phyloP scores from a whole-genome alignment of 2,329 filamentous ascomycete genomes.

The Xylaria sp. region DNA sequence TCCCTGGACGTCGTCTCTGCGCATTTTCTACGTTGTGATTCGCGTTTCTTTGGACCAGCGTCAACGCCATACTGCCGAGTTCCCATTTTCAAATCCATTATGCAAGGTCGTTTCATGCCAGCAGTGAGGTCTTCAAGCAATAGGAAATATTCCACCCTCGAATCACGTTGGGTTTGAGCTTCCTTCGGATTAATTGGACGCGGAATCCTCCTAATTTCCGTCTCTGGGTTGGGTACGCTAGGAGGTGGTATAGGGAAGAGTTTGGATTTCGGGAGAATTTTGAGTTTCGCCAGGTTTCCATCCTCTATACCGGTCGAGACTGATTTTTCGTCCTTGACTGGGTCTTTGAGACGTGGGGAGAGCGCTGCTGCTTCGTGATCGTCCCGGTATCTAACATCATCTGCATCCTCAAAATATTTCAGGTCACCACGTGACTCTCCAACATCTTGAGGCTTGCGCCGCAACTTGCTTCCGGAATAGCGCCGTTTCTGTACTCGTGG shows the following conservation, averaged over 20 bases:
- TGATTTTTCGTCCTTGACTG: slow-evolving; percentile 26
- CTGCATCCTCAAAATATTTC: slow-evolving; percentile 91
- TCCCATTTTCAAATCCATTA: slow-evolving; percentile 98
- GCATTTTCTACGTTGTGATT: slow-evolving; percentile 93
- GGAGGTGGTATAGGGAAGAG: slow-evolving; percentile 50
- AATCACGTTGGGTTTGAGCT: slow-evolving; percentile 71
- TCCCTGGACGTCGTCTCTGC: slow-evolving; percentile 90
- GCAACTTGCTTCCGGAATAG: slow-evolving; percentile 87
- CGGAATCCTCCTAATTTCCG: slow-evolving; percentile 59
- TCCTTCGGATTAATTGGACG: slow-evolving; percentile 81
- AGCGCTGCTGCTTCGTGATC: slow-evolving; percentile 67
- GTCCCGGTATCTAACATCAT: slow-evolving; percentile 82
- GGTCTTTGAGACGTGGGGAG: slow-evolving; percentile 34
- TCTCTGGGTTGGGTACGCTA: slow-evolving; percentile 53
- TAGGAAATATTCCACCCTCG: slow-evolving; percentile 89
- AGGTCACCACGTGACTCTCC: slow-evolving; percentile 77
- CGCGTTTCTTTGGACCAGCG: slow-evolving; percentile 89
- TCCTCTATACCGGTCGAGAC: slow-evolving; percentile 3
- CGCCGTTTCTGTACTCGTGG: slow-evolving; percentile 71
- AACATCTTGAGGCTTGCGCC: slow-evolving; percentile 78
- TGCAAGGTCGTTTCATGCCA: slow-evolving; percentile 95
- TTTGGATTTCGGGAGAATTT: slow-evolving; percentile 50
- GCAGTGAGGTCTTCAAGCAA: slow-evolving; percentile 94
- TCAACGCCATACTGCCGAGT: slow-evolving; percentile 97
- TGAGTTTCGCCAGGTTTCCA: slow-evolving; percentile 4